phyloP scores from a whole-genome alignment of 169 alveolate genomes.

The Babesia caballi region DNA sequence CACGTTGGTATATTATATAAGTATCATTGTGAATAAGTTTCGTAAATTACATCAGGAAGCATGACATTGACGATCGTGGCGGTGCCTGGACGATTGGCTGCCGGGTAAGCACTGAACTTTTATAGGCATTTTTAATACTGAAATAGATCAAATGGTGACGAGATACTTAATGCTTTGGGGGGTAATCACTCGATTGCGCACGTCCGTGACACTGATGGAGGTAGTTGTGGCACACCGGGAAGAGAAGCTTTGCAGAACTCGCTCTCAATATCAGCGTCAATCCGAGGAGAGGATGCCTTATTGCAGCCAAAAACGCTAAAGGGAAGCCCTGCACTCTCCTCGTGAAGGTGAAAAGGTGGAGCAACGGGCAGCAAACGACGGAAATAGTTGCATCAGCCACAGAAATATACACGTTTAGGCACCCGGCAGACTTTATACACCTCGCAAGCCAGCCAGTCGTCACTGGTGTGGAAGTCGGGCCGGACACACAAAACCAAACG shows the following conservation, averaged over 20 bases:
- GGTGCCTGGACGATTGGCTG: conserved; percentile 51
- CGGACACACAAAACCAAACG: background rate
- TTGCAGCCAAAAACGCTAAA: conserved; percentile 13
- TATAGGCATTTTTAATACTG: background rate
- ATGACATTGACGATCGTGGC: conserved; percentile 46
- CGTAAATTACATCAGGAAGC: no score
- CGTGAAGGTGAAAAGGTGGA: conserved; percentile 39
- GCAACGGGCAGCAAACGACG: conserved; percentile 36
- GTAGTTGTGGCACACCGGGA: background rate
- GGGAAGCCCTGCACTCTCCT: conserved; percentile 42
- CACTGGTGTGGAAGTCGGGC: conserved; percentile 18
- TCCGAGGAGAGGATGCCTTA: conserved; percentile 25
- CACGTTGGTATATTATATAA: no score
- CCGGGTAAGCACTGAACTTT: conserved; percentile 16
- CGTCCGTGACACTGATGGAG: conserved; percentile 8
- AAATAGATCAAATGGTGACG: conserved; percentile 41
- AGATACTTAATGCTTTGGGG: conserved; percentile 37
- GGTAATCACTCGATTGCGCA: conserved; percentile 35
- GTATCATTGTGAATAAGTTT: no score
- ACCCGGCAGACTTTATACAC: conserved; percentile 59
- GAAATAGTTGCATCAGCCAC: conserved; percentile 48
- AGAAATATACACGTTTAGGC: conserved; percentile 27
- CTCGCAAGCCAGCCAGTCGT: conserved; percentile 28
- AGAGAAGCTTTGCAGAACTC: conserved; percentile 1
- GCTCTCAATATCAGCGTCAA: conserved; percentile 36